These are phyloP conservation scores for Oxyria digyna DNA, from an alignment of 148 eudicot genomes.

Conservation along the genomic window DNA sequence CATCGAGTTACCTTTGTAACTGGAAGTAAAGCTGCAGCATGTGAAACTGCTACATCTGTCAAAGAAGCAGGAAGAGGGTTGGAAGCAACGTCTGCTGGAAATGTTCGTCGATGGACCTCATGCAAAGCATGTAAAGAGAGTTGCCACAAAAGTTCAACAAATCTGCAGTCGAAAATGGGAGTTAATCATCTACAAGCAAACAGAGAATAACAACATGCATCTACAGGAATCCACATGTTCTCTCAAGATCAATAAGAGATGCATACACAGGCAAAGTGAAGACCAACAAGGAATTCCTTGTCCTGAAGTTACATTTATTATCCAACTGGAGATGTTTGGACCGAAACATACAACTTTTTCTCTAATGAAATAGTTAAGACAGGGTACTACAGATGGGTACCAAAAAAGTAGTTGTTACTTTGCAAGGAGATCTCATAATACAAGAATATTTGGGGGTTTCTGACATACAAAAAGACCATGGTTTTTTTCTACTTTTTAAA, in stretches of 20 bases:
- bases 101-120: constrained; percentile 90
- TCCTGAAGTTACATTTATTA: not conserved
- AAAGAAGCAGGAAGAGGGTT: constrained; percentile 88
- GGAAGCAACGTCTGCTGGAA: constrained; percentile 85
- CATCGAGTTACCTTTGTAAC: constrained; percentile 63
- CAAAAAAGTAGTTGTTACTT: not conserved
- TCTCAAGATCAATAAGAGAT: not conserved
- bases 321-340: not conserved
- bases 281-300: not conserved
- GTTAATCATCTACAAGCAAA: not conserved
- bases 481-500: not conserved
- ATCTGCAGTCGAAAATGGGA: constrained; percentile 52
- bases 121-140: constrained; percentile 97
- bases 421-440: not conserved
- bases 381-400: not conserved
- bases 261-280: not conserved
- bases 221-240: not conserved
- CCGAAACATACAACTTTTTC: not conserved
- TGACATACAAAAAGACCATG: too few relatives aligned
- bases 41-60: constrained; percentile 97
- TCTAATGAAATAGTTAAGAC: not conserved
- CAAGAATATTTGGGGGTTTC: too few relatives aligned
- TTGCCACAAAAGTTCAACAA: constrained; percentile 96
- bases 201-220: not conserved
- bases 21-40: constrained; percentile 96